Base-by-base conservation (phyloP, 2,329 filamentous ascomycete genomes). In the Lasiodiplodia citricola region DNA sequence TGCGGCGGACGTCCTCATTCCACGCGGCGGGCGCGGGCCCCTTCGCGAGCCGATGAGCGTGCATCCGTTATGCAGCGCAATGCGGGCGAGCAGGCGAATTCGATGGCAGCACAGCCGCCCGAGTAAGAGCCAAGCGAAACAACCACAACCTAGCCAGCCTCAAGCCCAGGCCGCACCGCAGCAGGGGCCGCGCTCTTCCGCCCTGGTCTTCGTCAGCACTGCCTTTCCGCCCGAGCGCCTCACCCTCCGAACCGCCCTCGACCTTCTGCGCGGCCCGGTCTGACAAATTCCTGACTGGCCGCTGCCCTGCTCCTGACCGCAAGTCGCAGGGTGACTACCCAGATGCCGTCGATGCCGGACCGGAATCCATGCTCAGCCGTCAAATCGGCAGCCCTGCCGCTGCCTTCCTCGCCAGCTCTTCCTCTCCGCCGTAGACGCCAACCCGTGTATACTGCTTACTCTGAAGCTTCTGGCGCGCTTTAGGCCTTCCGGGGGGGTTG, bases 51-150 rank as follows among this genome's bases (percentile, higher is more conserved):
- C 60, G 28, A 13, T 47, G 37, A n/a, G 60, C 60, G 58, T 44
- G 58, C 58, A 63, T 63, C 58, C 44, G n/a, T 64, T 35, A 64
- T 64, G 60, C 60, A 63, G 41, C 54, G 58, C 44, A 35, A 21
- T 18, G 58, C 41, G 41, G 47, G 41, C 47, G 60, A 8, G n/a
- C n/a, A 37, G 35, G 60, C 60, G 44, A 38, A 18, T 25, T 44
- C 57, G 58, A 31, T 44, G 21, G 18, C 25, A 18, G 60, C 60
- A 63, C 60, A n/a, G 60, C 60, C 60, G 44, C 60, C 31, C 57
- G 38, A 23, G 16, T 10, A 44, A 14, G 44, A 63, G 58, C 58
- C 58, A 63, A 63, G 58, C 58, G 41, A 63, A 62, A 21, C 41
- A n/a, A 11, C 31, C 31, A 35, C 31, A 35, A 35, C 31, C 31